Evolutionary conservation across 2,329 filamentous ascomycete species (phyloP).

Genomic region (Leptodontidium sp.): DNA sequence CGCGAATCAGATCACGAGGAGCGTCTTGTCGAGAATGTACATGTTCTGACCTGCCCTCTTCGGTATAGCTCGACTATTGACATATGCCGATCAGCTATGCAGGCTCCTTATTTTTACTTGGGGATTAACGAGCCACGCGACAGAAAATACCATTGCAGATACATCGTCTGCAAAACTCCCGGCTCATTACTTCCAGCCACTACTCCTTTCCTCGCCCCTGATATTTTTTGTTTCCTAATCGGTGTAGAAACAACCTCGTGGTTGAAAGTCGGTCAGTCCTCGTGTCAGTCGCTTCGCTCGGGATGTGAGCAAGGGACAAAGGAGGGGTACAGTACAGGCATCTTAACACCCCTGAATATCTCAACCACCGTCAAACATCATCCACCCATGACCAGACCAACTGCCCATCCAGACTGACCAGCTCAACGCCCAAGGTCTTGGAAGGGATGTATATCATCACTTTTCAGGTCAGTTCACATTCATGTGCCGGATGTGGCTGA

Average conservation of each 20-base stretch:
- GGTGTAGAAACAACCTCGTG: not conserved
- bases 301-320: not conserved
- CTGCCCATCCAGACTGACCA: slow-evolving; percentile 12
- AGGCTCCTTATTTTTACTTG: no score
- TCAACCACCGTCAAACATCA: not conserved
- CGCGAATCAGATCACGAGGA: no score
- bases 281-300: not conserved
- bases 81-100: no score
- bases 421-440: no score
- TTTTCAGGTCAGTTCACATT: not conserved
- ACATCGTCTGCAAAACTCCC: no score
- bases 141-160: no score
- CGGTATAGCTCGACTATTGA: no score
- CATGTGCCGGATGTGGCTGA: not conserved
- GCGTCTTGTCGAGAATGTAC: no score
- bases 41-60: no score
- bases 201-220: no score
- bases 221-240: not conserved
- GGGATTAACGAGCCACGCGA: no score
- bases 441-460: not conserved
- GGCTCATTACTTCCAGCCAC: no score
- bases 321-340: slow-evolving; percentile 2
- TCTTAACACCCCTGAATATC: not conserved
- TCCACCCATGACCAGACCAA: slow-evolving; percentile 19
- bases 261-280: not conserved